A percentile compares a stretch with the other conserved stretches of the same genome.
Evolutionary conservation across 2,329 filamentous ascomycete species (phyloP).

Genomic region (Gaeumannomyces sp.): DNA sequence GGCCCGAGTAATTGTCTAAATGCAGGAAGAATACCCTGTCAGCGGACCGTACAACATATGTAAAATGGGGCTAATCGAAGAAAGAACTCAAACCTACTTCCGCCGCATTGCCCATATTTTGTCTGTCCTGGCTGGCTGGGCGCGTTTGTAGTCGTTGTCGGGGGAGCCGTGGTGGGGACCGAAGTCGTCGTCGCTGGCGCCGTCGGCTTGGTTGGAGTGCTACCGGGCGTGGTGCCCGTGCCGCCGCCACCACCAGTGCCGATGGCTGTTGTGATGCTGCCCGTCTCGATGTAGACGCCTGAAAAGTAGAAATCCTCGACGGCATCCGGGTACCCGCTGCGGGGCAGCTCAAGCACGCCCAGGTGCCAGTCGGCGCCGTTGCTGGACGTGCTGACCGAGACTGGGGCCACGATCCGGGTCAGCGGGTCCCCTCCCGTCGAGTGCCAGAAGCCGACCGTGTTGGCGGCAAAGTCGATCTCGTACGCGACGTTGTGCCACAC

Average conservation of each 20-base stretch:
- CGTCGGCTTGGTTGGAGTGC: too few species aligned
- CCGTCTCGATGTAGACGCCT: constrained; percentile 64
- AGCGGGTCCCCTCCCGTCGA: constrained; percentile 55
- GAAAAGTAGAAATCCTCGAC: constrained; percentile 67
- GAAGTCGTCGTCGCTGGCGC: neutral
- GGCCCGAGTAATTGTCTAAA: neutral
- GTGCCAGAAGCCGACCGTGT: constrained; percentile 63
- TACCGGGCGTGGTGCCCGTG: neutral
- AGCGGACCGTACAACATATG: neutral
- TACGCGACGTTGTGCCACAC: constrained; percentile 74
- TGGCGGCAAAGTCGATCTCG: constrained; percentile 60
- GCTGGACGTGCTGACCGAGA: constrained; percentile 50
- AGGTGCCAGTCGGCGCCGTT: constrained; percentile 70
- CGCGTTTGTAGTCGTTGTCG: neutral
- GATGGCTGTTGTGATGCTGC: constrained; percentile 24
- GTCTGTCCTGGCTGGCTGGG: constrained; percentile 7
- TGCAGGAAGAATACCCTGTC: neutral
- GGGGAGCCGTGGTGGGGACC: neutral
- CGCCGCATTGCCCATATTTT: constrained; percentile 1
- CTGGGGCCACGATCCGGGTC: constrained; percentile 50
- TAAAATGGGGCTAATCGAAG: neutral
- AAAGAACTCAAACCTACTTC: neutral
- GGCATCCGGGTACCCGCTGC: constrained; percentile 44
- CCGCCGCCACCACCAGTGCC: neutral
- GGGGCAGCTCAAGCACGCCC: constrained; percentile 60